Evolutionary conservation across 495 filamentous ascomycete genomes (phyloP), one percentile per base, ranked within the genome.

Genomic region (Glonium stellatum): DNA sequence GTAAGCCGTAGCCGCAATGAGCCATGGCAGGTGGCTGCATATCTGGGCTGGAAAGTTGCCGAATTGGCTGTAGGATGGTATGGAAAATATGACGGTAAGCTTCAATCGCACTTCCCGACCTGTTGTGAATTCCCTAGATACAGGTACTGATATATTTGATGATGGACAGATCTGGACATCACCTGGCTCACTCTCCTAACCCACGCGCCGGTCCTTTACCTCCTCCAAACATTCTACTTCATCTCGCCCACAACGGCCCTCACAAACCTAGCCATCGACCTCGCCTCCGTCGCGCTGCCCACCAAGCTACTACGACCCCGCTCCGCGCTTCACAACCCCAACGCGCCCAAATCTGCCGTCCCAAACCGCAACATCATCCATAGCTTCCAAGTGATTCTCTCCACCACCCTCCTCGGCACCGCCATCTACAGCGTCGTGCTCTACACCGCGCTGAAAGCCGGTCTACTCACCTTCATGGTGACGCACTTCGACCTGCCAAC

Each of bases 181-280:
- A 79, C 80, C 31, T 77, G 82, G 19, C 77, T 91, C 66, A 81
- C 82, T 23, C 73, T 88, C 56, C 73, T 95, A 5, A 83, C 86
- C 23, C 84, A 88, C 71, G 77, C 85, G 11, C 90, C 90, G 35
- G 80, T 79, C 53, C 80, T 83, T 62, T 84, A 83, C 60, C 84
- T 96, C 48, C 75, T 91, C 36, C 76, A 75, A 25, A 81, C 80
- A 64, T 95, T 92, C 78, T 95, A 92, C 78, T 69, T 73, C 15
- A 76, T 91, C 55, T 78, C 81, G 5, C 75, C 80, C 9, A 72
- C 71, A 49, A 84, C 87, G 9, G 72, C 83, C 19, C 63, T 80
- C 42, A 69, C 77, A 18, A 80, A 80, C 27, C 80, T 87, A 57
- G 65, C 68, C 9, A 84, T 90, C 63, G 86, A 89, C 57, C 69